A percentile compares a stretch with the other conserved stretches of the same genome.
Conservation (phyloP, 257 asterid genomes). For the Primulina huaijiensis region DNA sequence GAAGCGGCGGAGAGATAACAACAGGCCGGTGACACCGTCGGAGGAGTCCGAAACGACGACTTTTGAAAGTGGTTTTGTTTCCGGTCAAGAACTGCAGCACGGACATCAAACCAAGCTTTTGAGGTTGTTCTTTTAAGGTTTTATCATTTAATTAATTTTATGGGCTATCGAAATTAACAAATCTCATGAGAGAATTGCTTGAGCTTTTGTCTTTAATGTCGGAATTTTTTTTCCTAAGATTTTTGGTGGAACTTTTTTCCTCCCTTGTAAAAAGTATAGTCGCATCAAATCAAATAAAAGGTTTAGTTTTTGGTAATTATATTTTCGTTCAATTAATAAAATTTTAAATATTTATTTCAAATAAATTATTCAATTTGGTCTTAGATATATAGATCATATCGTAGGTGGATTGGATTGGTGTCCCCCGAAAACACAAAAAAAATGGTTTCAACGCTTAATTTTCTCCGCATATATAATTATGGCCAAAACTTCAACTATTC, state of each 20-base stretch:
- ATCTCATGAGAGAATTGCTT: no score
- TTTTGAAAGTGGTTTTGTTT: constrained; percentile 46
- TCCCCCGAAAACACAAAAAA: no score
- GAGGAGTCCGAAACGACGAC: constrained; percentile 76
- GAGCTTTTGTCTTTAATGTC: not conserved
- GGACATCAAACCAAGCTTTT: constrained; percentile 42
- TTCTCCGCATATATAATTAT: no score
- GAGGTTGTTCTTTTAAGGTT: constrained; percentile 40
- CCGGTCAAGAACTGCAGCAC: constrained; percentile 26
- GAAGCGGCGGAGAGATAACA: constrained; percentile 18
- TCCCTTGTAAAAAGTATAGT: not conserved
- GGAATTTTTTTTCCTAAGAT: not conserved
- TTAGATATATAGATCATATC: no score
- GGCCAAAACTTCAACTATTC: no score
- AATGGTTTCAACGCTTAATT: no score
- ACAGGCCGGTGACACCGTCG: constrained; percentile 41
- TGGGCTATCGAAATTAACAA: no score
- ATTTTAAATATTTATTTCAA: no score
- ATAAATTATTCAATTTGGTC: no score
- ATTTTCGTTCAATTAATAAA: no score
- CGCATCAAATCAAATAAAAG: not conserved
- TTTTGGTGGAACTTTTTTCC: not conserved
- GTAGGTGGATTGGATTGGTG: no score
- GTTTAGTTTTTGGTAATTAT: no score
- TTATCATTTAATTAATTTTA: not conserved